Evolutionary conservation across 2,329 filamentous ascomycete genomes (phyloP).

Genomic region (Shiraia bambusicola): DNA sequence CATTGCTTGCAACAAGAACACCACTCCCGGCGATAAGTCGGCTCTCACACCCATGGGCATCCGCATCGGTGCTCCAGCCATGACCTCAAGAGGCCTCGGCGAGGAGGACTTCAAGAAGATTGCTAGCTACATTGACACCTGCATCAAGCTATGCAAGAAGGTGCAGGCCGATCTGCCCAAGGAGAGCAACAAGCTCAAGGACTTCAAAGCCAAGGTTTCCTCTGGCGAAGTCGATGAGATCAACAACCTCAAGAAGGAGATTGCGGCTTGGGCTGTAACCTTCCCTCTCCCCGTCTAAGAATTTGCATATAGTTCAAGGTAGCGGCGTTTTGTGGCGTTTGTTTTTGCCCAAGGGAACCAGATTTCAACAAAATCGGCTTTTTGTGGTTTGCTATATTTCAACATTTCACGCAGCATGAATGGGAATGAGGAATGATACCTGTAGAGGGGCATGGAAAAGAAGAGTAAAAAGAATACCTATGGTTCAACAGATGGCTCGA

Average conservation of each 20-base stretch:
- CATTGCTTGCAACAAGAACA: constrained; percentile 99
- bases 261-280: constrained; percentile 78
- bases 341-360: constrained; percentile 3
- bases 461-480: background rate
- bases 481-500: too few relatives aligned
- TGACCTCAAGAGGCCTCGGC: constrained; percentile 93
- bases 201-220: constrained; percentile 93
- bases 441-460: background rate
- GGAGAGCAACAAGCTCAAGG: constrained; percentile 98
- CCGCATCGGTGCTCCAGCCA: constrained; percentile 92
- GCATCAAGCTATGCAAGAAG: constrained; percentile 87
- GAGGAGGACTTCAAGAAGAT: constrained; percentile 82
- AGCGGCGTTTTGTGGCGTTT: constrained; percentile 20
- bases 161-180: constrained; percentile 84
- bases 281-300: constrained; percentile 87
- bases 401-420: constrained; percentile 25
- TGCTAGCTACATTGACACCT: constrained; percentile 82
- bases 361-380: constrained; percentile 29
- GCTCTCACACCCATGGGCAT: constrained; percentile 91
- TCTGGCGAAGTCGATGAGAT: constrained; percentile 78
- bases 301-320: constrained; percentile 1
- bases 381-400: constrained; percentile 23
- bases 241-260: constrained; percentile 83
- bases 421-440: constrained; percentile 11
- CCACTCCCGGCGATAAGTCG: constrained; percentile 90